Evolutionary conservation across 768 basidiomycete species (phyloP).

Genomic region (Tricholoma terreum): DNA sequence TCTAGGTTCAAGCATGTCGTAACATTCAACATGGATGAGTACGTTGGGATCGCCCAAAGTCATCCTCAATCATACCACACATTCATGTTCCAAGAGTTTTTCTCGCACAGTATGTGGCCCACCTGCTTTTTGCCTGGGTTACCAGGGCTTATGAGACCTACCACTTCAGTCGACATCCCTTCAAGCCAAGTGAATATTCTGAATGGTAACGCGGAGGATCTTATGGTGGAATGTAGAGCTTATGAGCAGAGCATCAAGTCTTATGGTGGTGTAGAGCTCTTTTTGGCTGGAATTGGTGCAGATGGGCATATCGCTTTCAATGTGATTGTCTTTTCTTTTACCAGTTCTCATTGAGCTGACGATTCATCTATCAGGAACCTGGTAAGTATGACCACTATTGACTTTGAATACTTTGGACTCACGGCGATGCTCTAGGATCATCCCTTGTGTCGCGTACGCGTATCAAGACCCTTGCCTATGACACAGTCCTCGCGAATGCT

Average conservation of each 20-base stretch:
- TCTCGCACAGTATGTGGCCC: constrained; percentile 65
- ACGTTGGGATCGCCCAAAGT: constrained; percentile 76
- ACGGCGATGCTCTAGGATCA: constrained; percentile 46
- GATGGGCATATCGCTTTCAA: constrained; percentile 95
- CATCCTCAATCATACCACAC: constrained; percentile 89
- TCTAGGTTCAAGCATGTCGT: constrained; percentile 78
- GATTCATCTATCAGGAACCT: constrained; percentile 48
- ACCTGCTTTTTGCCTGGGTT: not conserved
- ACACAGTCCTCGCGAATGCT: constrained; percentile 92
- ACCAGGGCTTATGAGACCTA: not conserved
- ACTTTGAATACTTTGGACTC: not conserved
- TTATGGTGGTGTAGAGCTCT: constrained; percentile 84
- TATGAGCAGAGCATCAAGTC: constrained; percentile 79
- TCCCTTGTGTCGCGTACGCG: constrained; percentile 83
- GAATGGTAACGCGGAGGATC: constrained; percentile 74
- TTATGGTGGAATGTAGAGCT: constrained; percentile 73
- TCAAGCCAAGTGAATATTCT: constrained; percentile 81
- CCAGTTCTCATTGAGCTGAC: not conserved
- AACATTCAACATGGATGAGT: constrained; percentile 95
- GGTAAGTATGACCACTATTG: constrained; percentile 33
- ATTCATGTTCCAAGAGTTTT: constrained; percentile 93
- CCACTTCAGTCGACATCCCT: constrained; percentile 63
- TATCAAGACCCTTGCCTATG: constrained; percentile 90
- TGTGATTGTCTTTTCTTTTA: constrained; percentile 27
- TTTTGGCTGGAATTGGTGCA: constrained; percentile 89